Base-by-base conservation (phyloP, 2,329 filamentous ascomycete species). In the Clonostachys rosea region DNA sequence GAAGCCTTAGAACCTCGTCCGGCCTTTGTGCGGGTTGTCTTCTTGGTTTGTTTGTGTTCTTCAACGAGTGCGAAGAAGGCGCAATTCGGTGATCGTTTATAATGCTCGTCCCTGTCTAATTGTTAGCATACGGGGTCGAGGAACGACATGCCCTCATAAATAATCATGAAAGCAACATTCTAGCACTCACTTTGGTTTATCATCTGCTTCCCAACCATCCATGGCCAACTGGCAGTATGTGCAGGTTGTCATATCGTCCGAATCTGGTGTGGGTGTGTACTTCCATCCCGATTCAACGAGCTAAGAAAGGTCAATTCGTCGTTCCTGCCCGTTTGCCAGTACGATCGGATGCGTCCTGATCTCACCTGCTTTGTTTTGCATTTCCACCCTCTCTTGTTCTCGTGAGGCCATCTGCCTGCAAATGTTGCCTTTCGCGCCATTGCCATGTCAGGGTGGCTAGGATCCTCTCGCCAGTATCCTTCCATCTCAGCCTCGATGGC, bases 261-360 rank as follows among this genome's bases (percentile, higher is more conserved):
- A 89, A 40, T 92, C 90, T 40, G 81, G 70, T 6, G 83, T 89
- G 0, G 94, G 91, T 20, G 91, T 95, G 67, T 91, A 96, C 61
- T 87, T 91, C 91, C 92, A 99, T 11, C 94, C 94, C 30, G 90
- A 89, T 54, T 92, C 89, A 34, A 89, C 89, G 71, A 97, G 84
- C 84, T 94, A 57, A 8, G n/a, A 18, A 36, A 18, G 13, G 34
- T 40, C 44, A 33, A 30, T 43, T 30, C 24, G 24, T 30, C 24
- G 24, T 30, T 30, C 24, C 24, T 30, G 24, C 24, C 24, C 8
- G 24, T 30, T 30, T 30, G 9, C 24, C 24, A 30, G 4, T 10
- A 30, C 8, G 24, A 30, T 30, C 8, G 24, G 8, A 10, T 6
- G 8, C 24, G 24, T 30, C 9, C 24, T 18, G 10, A 42, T 52